These are phyloP conservation scores for Penicillium samsonianum DNA, from an alignment of 495 filamentous ascomycete genomes.

Conservation along the genomic window DNA sequence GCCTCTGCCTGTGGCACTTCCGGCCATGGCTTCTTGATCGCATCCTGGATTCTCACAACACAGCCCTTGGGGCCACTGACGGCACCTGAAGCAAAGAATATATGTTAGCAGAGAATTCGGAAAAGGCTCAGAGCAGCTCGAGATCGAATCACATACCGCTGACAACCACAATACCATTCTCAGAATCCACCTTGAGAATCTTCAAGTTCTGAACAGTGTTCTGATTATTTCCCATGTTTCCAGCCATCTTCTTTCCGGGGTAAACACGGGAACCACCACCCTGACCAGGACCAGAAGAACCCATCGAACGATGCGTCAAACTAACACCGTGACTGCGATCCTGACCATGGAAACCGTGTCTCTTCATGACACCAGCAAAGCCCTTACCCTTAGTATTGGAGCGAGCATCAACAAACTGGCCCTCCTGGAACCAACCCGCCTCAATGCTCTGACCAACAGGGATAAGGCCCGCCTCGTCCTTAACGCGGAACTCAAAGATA, in stretches of 20 bases:
- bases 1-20: conserved; percentile 47
- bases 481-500: conserved; percentile 83
- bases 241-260: conserved; percentile 97
- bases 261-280: conserved; percentile 88
- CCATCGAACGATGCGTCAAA: conserved; percentile 85
- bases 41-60: conserved; percentile 82
- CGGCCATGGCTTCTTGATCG: conserved; percentile 87
- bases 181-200: conserved; percentile 81
- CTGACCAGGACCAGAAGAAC: conserved; percentile 82
- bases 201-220: conserved; percentile 89
- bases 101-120: conserved; percentile 14
- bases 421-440: conserved; percentile 85
- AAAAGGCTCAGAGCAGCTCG: not conserved
- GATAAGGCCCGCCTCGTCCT: conserved; percentile 67
- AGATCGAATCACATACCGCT: conserved; percentile 57
- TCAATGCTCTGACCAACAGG: conserved; percentile 69
- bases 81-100: conserved; percentile 50
- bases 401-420: conserved; percentile 86
- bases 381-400: conserved; percentile 81
- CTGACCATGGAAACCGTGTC: conserved; percentile 84
- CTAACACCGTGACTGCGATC: conserved; percentile 93
- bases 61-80: conserved; percentile 84
- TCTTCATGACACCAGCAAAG: conserved; percentile 97
- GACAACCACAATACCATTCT: conserved; percentile 83
- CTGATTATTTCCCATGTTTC: conserved; percentile 84